Base-by-base conservation (phyloP, 2,329 filamentous ascomycete species). In the Sarocladium strictum region DNA sequence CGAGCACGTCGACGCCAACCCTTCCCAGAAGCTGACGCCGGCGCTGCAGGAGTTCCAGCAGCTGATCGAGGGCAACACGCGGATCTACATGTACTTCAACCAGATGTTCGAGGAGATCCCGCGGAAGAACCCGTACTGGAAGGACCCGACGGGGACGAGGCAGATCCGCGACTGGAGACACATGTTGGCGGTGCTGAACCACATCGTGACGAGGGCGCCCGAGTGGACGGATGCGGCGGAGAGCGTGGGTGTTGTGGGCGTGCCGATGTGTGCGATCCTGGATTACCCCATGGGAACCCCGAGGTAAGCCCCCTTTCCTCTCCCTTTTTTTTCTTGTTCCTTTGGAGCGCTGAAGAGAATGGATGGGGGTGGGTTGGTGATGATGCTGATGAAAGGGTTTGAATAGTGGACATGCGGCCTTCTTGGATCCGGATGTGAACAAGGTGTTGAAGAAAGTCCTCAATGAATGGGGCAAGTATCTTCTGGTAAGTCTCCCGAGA, bases 21-120 rank as follows among this genome's bases (percentile, higher is more conserved):
- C 71, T 7, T 63, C 68, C 3, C 68, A 77, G 59, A 66, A 76
- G 2, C 72, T 89, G 0, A 75, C 78, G 12, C 84, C 84, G 0
- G 83, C 83, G 0, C 67, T 89, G 0, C 61, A 77, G 58, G 85
- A 88, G 58, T 87, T 90, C 70, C 76, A 83, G 62, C 66, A 79
- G 1, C 69, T 89, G 23, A 89, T 90, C 58, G 85, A 89, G 65
- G 66, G 67, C 26, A 83, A 83, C 58, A 71, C 84, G 1, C 77
- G 83, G 21, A 71, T 89, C 24, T 85, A 82, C 71, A 84, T 89
- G 76, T 81, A 84, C 65, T 81, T 87, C 63, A 72, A 72, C 23
- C 72, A 78, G 58, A 89, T 89, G 86, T 89, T 86, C 68, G 73
- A 80, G 27, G 82, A 89, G 68, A 73, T 89, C 19, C 85, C 86